These are phyloP conservation scores for Alternaria sp. DNA, from an alignment of 2,329 filamentous ascomycete species.

Conservation along the genomic window DNA sequence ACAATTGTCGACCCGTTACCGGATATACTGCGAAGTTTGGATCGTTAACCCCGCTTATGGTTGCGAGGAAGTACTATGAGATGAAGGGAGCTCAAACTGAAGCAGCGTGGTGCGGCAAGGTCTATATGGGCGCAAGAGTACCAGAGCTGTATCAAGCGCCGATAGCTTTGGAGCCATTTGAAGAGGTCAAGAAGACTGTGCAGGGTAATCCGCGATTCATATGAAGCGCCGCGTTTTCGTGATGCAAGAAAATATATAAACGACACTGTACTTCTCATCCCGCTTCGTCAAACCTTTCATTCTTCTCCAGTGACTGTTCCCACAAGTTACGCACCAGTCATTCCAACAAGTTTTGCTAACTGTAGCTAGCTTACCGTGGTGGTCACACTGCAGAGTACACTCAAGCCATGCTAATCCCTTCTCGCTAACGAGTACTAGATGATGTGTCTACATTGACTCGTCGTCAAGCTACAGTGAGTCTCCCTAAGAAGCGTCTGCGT, in stretches of 20 bases:
- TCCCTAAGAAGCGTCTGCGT: too few species aligned
- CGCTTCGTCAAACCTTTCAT: background rate
- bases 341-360: too few species aligned
- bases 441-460: too few species aligned
- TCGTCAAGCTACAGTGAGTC: too few species aligned
- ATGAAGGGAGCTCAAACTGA: conserved; percentile 38
- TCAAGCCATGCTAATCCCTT: too few species aligned
- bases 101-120: conserved; percentile 42
- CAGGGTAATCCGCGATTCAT: conserved; percentile 35
- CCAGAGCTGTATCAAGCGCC: conserved; percentile 43
- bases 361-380: too few species aligned
- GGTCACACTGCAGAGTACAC: too few species aligned
- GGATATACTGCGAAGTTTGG: conserved; percentile 47
- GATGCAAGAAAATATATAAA: background rate
- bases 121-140: conserved; percentile 41
- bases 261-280: background rate
- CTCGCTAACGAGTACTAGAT: too few species aligned
- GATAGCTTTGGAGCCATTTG: conserved; percentile 37
- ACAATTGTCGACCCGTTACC: conserved; percentile 36
- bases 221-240: conserved; percentile 4
- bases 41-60: conserved; percentile 46
- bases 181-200: conserved; percentile 38
- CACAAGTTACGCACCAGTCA: too few species aligned
- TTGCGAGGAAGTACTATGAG: conserved; percentile 48
- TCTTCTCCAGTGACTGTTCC: background rate